Evolutionary conservation across 108 stramenopile species (phyloP).

Genomic region (Craspedostauros australis): DNA sequence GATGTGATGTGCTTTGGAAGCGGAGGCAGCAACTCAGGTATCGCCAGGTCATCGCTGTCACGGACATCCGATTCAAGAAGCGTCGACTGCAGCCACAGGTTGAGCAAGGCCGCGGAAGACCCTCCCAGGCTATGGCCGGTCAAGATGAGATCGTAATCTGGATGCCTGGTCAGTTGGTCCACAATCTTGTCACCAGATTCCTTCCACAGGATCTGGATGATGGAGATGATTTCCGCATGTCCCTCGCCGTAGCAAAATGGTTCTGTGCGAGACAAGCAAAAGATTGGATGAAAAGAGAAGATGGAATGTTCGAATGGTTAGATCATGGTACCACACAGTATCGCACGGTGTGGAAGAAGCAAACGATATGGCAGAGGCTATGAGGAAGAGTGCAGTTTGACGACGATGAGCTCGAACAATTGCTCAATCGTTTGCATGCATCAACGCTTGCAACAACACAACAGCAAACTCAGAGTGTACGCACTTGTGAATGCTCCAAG

Average conservation of each 20-base stretch:
- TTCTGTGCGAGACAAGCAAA: not conserved
- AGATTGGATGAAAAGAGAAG: not conserved
- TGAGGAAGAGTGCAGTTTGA: too few relatives aligned
- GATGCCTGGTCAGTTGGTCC: not conserved
- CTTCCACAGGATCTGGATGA: slow-evolving; percentile 24
- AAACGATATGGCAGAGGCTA: too few relatives aligned
- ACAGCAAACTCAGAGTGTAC: too few relatives aligned
- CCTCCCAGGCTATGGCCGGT: slow-evolving; percentile 47
- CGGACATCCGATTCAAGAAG: too few relatives aligned
- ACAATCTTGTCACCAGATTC: slow-evolving; percentile 6
- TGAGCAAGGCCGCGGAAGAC: slow-evolving; percentile 29
- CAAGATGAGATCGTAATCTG: slow-evolving; percentile 23
- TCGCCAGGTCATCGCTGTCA: too few relatives aligned
- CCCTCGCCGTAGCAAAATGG: slow-evolving; percentile 31
- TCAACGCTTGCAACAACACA: too few relatives aligned
- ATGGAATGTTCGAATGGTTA: not conserved
- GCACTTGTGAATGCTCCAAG: too few relatives aligned
- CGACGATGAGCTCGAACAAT: too few relatives aligned
- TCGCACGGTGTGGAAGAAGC: too few relatives aligned
- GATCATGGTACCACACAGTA: not conserved
- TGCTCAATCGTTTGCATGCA: too few relatives aligned
- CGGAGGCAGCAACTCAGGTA: too few relatives aligned
- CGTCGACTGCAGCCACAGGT: slow-evolving; percentile 7
- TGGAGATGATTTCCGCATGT: slow-evolving; percentile 29
- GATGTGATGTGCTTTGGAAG: too few relatives aligned